These are phyloP conservation scores for Pyrenochaeta sp. DNA, from an alignment of 2,329 filamentous ascomycete species.

Conservation along the genomic window DNA sequence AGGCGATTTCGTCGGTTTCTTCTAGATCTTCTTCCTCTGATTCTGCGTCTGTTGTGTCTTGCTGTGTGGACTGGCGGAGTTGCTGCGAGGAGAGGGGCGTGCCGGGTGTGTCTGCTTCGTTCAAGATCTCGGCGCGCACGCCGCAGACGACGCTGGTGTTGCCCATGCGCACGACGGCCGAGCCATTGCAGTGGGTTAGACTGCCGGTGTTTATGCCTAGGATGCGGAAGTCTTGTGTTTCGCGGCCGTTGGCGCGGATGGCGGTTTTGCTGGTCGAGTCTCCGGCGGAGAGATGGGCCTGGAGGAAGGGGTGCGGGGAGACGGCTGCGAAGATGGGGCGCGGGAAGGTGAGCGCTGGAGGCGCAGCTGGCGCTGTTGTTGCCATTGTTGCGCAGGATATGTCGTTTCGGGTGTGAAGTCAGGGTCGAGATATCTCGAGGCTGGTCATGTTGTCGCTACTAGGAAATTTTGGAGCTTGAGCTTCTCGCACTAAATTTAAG, in stretches of 20 bases:
- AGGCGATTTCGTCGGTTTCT: slow-evolving; percentile 50
- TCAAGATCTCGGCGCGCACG: slow-evolving; percentile 83
- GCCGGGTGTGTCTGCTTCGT: slow-evolving; percentile 75
- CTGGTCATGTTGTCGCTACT: slow-evolving; percentile 9
- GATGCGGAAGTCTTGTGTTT: slow-evolving; percentile 71
- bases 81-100: too few species aligned
- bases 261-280: slow-evolving; percentile 59
- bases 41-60: slow-evolving; percentile 20
- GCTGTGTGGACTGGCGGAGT: slow-evolving; percentile 17
- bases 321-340: slow-evolving; percentile 85
- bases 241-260: slow-evolving; percentile 81
- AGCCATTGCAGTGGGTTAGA: slow-evolving; percentile 87
- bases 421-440: not conserved
- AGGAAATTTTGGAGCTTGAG: slow-evolving; percentile 38
- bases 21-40: slow-evolving; percentile 22
- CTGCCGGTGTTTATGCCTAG: slow-evolving; percentile 84
- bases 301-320: slow-evolving; percentile 86
- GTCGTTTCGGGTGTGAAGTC: slow-evolving; percentile 2
- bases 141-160: slow-evolving; percentile 96
- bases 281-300: slow-evolving; percentile 84
- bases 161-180: slow-evolving; percentile 84
- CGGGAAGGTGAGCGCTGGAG: slow-evolving; percentile 58
- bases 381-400: slow-evolving; percentile 25
- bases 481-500: slow-evolving; percentile 28
- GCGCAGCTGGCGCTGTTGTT: slow-evolving; percentile 21